A percentile compares a stretch with the other conserved stretches of the same genome.
These are phyloP conservation scores for Beauveria sp. DNA, from an alignment of 2,329 filamentous ascomycete species.

Conservation along the genomic window DNA sequence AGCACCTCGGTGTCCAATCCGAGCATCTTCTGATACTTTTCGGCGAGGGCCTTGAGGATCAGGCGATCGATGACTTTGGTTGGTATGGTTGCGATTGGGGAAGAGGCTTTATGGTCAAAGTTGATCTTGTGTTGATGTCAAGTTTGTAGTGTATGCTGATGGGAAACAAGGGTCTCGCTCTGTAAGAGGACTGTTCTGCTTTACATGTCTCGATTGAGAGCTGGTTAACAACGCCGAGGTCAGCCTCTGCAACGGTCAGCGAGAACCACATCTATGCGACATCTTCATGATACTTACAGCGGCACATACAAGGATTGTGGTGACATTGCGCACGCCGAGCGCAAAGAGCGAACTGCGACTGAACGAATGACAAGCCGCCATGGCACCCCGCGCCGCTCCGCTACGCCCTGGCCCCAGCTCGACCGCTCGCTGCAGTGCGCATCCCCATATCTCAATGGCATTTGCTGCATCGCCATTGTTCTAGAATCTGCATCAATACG, in stretches of 20 bases:
- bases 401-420: background rate
- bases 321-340: background rate
- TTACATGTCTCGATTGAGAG: background rate
- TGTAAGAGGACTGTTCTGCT: background rate
- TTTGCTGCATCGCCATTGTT: background rate
- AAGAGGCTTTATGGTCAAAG: background rate
- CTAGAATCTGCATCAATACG: conserved; percentile 5
- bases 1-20: conserved; percentile 29
- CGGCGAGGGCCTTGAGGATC: conserved; percentile 22
- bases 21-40: conserved; percentile 21
- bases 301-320: background rate
- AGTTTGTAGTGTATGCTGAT: background rate
- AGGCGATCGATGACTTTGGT: conserved; percentile 25
- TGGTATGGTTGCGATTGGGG: background rate
- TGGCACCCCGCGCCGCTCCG: background rate
- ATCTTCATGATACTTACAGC: background rate
- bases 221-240: background rate
- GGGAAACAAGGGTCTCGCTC: background rate
- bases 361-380: background rate
- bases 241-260: background rate
- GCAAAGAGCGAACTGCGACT: background rate
- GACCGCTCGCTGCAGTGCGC: too few species aligned
- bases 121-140: background rate
- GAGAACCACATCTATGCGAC: background rate
- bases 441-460: background rate